Evolutionary conservation across 2,329 filamentous ascomycete genomes (phyloP).

Genomic region (Colletotrichum cereale): DNA sequence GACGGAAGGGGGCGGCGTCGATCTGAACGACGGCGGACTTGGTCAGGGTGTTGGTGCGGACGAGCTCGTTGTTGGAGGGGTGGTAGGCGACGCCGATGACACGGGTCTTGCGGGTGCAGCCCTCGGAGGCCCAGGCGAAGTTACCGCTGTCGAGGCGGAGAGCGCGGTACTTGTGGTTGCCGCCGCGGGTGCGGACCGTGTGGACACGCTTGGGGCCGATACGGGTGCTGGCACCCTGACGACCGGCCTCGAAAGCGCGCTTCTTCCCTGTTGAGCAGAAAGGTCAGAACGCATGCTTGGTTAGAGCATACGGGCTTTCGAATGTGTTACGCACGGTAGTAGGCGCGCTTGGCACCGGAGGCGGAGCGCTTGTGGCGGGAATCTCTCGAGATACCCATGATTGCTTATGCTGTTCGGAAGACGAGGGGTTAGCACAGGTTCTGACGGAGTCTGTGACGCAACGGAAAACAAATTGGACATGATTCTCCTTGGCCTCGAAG

Average conservation of each 20-base stretch:
- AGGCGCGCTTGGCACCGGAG: conserved; percentile 96
- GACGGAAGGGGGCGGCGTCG: conserved; percentile 98
- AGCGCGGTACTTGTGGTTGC: conserved; percentile 99
- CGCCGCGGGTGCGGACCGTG: conserved; percentile 95
- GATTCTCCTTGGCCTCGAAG: background rate
- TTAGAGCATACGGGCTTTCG: conserved; percentile 76
- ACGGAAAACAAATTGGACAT: background rate
- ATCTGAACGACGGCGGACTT: conserved; percentile 98
- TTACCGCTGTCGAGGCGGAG: conserved; percentile 99
- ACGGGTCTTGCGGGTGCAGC: conserved; percentile 98
- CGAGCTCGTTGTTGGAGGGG: conserved; percentile 99
- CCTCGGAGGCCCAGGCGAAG: conserved; percentile 99
- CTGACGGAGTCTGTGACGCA: background rate
- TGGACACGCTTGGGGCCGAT: conserved; percentile 97
- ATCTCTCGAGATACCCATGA: conserved; percentile 99
- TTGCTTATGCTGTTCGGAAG: conserved; percentile 74
- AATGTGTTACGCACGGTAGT: conserved; percentile 80
- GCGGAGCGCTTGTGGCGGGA: conserved; percentile 99
- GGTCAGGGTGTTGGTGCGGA: conserved; percentile 99
- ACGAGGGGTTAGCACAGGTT: conserved; percentile 43
- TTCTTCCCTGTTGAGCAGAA: conserved; percentile 80
- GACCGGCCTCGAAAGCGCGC: conserved; percentile 99
- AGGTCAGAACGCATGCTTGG: conserved; percentile 79
- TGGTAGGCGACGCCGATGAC: conserved; percentile 99
- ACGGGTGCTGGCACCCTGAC: conserved; percentile 99